Percentiles rank a stretch among this genome's conserved stretches.
phyloP scores from a whole-genome alignment of 805 yeast genomes.

The Candida pini region DNA sequence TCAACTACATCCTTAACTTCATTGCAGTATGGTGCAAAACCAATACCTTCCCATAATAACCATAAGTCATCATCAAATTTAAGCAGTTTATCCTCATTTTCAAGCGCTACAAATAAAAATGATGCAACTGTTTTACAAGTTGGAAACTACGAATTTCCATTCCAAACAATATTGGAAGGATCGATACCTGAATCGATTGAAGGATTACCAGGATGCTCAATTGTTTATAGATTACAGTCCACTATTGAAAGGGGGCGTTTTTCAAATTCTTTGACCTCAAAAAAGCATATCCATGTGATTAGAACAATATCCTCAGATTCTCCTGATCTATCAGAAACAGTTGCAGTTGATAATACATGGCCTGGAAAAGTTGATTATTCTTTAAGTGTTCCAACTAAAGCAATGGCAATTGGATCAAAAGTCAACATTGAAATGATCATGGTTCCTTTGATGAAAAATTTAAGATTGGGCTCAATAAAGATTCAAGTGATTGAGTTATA shows the following conservation, averaged over 20 bases:
- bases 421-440: conserved; percentile 64
- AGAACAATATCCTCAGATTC: conserved; percentile 87
- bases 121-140: conserved; percentile 42
- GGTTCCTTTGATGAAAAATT: conserved; percentile 78
- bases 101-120: conserved; percentile 9
- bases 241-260: conserved; percentile 79
- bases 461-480: conserved; percentile 68
- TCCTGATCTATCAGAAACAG: conserved; percentile 82
- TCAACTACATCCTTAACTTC: conserved; percentile 40
- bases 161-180: conserved; percentile 80
- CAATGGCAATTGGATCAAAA: conserved; percentile 83
- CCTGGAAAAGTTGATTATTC: conserved; percentile 89
- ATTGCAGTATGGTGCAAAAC: conserved; percentile 24
- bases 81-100: conserved; percentile 13
- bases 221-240: conserved; percentile 70
- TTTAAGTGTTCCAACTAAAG: conserved; percentile 79
- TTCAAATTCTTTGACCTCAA: conserved; percentile 55
- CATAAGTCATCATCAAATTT: conserved; percentile 31
- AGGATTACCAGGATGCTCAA: conserved; percentile 76
- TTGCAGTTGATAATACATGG: conserved; percentile 94
- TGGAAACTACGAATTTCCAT: conserved; percentile 91
- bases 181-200: conserved; percentile 81
- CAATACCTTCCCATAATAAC: conserved; percentile 12
- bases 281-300: conserved; percentile 71
- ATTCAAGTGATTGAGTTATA: conserved; percentile 65